Evolutionary conservation across 257 asterid species (phyloP).

Genomic region (Linderniella brevidens): DNA sequence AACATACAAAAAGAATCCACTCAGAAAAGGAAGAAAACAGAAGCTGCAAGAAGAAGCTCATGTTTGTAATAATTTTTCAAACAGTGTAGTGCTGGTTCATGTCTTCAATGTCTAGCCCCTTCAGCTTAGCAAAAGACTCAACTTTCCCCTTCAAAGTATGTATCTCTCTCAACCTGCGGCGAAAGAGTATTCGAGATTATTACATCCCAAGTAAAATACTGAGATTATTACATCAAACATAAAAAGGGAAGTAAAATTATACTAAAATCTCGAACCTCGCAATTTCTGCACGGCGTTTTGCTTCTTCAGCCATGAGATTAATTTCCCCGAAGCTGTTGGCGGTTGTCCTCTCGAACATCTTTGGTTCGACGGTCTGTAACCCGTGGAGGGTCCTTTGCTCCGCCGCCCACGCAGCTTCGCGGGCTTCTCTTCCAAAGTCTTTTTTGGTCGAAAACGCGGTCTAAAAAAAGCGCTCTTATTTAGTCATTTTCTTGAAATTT

Average conservation of each 20-base stretch:
- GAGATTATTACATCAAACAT: too few species aligned
- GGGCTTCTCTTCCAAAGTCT: constrained; percentile 44
- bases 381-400: constrained; percentile 51
- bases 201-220: neutral
- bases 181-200: neutral
- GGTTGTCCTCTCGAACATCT: constrained; percentile 18
- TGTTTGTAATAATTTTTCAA: constrained; percentile 7
- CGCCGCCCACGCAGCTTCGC: constrained; percentile 69
- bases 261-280: constrained; percentile 19
- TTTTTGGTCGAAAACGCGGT: constrained; percentile 37
- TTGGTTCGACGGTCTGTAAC: constrained; percentile 27
- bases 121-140: constrained; percentile 38
- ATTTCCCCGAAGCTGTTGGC: constrained; percentile 25
- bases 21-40: too few species aligned
- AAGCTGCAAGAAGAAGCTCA: too few species aligned
- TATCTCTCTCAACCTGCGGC: constrained; percentile 38
- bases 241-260: neutral
- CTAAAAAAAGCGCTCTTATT: constrained; percentile 9
- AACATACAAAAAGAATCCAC: too few species aligned
- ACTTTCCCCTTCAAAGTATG: constrained; percentile 42
- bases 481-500: too few species aligned
- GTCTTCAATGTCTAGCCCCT: constrained; percentile 34
- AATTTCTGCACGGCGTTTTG: constrained; percentile 34
- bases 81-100: constrained; percentile 38
- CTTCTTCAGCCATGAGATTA: constrained; percentile 40